Evolutionary conservation across 139 green algal species (phyloP), one percentile per base, ranked within the genome.

Genomic region (Chlamydomonas sp.): DNA sequence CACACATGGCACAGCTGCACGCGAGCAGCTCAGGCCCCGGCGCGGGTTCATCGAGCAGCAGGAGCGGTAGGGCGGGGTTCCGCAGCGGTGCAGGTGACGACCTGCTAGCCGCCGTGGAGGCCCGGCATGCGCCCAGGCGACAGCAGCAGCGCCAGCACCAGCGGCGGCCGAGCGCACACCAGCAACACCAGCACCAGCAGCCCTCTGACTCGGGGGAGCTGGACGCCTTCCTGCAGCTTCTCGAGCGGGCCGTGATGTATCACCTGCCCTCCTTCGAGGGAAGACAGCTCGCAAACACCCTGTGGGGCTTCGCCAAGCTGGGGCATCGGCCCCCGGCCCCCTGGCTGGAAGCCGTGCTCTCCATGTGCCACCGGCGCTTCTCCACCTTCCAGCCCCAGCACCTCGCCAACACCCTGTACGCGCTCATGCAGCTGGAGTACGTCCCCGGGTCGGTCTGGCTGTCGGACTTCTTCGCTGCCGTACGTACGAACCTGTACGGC

Each of bases 261-360:
- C 77, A 75, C 10, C 49, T 94, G 63, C 80, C 80, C 0, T 16
- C 75, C 15, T 90, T 90, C 63, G 49, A 66, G 9, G 59, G 68
- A 5, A 79, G 91, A 12, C 89, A 94, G 87, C 76, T 94, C 5
- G 84, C 91, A n/a, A 94, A 94, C 77, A 91, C 59, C 18, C 68
- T 94, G 49, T 94, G 91, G 91, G 89, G 84, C 9, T n/a, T 91
- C 1, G 86, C 79, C 4, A 86, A 88, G 76, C 76, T 91, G 6
- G 63, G 80, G 0, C 77, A 80, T 62, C 67, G 67, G 6, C 91
- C 89, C 2, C 61, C 81, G 6, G 2, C 12, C 4, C 12, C 15
- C 0, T 92, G 86, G 86, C 63, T 78, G 9, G 75, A 16, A 0
- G 49, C 76, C 3, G 63, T 89, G 20, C n/a, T 90, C 1, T 60